Conservation (phyloP, 2,329 filamentous ascomycete species). For the Tolypocladium amazonense region DNA sequence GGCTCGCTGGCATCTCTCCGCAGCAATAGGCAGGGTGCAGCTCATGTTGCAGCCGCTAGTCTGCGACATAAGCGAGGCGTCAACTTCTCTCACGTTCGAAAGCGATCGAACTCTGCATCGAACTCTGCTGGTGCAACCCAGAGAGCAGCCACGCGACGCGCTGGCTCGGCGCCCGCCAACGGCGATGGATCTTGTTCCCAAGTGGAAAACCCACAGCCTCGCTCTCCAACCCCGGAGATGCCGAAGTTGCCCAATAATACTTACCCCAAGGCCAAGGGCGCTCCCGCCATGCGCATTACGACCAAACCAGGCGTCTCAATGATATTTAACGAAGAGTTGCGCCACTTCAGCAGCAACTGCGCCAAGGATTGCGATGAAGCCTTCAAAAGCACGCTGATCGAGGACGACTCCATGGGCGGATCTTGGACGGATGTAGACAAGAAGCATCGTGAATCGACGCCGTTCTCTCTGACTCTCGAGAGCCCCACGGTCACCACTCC, state of each 20-base stretch:
- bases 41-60: conserved; percentile 28
- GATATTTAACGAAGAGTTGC: conserved; percentile 59
- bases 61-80: conserved; percentile 41
- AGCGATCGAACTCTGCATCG: conserved; percentile 23
- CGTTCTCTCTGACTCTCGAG: conserved; percentile 31
- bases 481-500: conserved; percentile 16
- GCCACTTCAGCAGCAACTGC: conserved; percentile 74
- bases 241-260: conserved; percentile 12
- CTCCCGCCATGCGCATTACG: conserved; percentile 3
- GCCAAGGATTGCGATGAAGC: conserved; percentile 88
- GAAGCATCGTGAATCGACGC: conserved; percentile 24
- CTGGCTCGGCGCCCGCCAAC: conserved; percentile 8
- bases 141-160: conserved; percentile 1
- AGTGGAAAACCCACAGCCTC: conserved; percentile 11
- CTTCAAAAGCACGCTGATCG: conserved; percentile 58
- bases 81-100: conserved; percentile 41
- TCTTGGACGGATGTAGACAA: conserved; percentile 21
- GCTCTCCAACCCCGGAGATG: conserved; percentile 19
- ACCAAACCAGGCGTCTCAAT: conserved; percentile 16
- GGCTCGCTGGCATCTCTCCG: conserved; percentile 40
- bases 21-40: conserved; percentile 31
- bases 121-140: conserved; percentile 14
- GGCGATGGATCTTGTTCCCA: conserved; percentile 10
- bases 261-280: conserved; percentile 14
- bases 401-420: conserved; percentile 24